A percentile compares a stretch with the other conserved stretches of the same genome.
Evolutionary conservation across 2,329 filamentous ascomycete species (phyloP).

Genomic region (Epichloe brachyelytri): DNA sequence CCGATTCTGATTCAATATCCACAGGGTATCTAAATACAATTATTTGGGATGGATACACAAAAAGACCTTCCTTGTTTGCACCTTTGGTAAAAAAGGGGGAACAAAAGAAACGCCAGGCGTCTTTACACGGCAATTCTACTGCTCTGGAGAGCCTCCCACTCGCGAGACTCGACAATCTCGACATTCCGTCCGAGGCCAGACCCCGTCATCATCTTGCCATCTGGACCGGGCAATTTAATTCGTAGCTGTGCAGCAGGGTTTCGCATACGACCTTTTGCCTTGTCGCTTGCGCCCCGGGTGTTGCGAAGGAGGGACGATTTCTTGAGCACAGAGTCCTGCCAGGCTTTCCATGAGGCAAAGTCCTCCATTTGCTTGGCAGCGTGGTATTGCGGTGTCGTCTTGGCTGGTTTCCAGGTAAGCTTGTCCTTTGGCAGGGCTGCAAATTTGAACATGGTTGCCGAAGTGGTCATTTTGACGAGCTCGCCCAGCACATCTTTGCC

Average conservation of each 20-base stretch:
- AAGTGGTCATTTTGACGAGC: slow-evolving; percentile 47
- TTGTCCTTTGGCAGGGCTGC: slow-evolving; percentile 42
- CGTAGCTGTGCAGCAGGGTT: slow-evolving; percentile 34
- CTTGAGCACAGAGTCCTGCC: slow-evolving; percentile 41
- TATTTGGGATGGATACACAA: not conserved
- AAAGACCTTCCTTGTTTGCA: too few relatives aligned
- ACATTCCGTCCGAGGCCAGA: slow-evolving; percentile 22
- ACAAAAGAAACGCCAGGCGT: not conserved
- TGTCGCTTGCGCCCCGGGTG: slow-evolving; percentile 9
- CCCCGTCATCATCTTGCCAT: slow-evolving; percentile 30
- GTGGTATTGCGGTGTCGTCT: slow-evolving; percentile 51
- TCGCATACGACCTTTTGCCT: slow-evolving; percentile 9
- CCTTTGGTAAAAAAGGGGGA: not conserved
- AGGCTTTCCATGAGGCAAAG: slow-evolving; percentile 47
- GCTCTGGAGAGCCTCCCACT: slow-evolving; percentile 44
- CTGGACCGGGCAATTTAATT: slow-evolving; percentile 33
- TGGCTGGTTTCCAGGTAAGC: slow-evolving; percentile 53
- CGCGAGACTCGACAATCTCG: slow-evolving; percentile 38
- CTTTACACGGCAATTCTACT: slow-evolving; percentile 20
- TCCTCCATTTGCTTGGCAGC: slow-evolving; percentile 53
- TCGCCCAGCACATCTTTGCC: slow-evolving; percentile 51
- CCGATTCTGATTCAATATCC: not conserved
- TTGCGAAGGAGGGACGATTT: slow-evolving; percentile 33
- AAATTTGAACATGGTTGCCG: slow-evolving; percentile 48
- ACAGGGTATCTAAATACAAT: slow-evolving; percentile 2